Conservation (phyloP, 257 asterid genomes). For the Solanum corneliomulleri region DNA sequence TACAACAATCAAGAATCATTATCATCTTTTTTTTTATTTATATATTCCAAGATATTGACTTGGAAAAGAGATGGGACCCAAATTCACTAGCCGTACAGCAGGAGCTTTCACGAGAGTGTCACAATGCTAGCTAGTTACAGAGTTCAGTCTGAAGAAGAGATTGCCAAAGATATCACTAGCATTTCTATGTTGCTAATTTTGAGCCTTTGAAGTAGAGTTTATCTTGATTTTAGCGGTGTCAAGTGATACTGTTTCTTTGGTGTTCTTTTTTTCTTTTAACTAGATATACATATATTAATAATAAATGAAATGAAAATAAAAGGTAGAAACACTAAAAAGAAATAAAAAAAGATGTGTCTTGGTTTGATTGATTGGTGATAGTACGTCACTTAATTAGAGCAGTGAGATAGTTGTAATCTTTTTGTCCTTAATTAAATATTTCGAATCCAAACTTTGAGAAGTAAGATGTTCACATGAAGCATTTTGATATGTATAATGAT, state of each 20-base stretch:
- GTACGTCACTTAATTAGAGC: not conserved
- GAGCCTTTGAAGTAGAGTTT: not conserved
- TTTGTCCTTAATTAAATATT: not conserved
- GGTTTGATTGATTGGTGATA: not conserved
- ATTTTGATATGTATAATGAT: not conserved
- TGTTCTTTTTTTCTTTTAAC: no score
- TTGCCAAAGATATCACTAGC: not conserved
- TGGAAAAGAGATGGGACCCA: not conserved
- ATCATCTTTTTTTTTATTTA: not conserved
- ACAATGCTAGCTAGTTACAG: not conserved
- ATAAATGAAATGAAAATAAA: no score
- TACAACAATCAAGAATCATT: not conserved
- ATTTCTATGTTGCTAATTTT: not conserved
- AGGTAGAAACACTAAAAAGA: not conserved
- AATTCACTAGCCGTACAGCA: not conserved
- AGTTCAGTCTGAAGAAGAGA: not conserved
- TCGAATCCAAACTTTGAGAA: not conserved
- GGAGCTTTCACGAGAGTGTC: not conserved
- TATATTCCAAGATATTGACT: not conserved
- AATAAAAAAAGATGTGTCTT: not conserved
- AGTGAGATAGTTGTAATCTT: not conserved
- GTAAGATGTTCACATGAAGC: not conserved
- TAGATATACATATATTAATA: no score
- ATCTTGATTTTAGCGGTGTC: no score
- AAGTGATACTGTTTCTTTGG: no score